Conservation (phyloP, 257 asterid genomes). For the Rubia yunnanensis region DNA sequence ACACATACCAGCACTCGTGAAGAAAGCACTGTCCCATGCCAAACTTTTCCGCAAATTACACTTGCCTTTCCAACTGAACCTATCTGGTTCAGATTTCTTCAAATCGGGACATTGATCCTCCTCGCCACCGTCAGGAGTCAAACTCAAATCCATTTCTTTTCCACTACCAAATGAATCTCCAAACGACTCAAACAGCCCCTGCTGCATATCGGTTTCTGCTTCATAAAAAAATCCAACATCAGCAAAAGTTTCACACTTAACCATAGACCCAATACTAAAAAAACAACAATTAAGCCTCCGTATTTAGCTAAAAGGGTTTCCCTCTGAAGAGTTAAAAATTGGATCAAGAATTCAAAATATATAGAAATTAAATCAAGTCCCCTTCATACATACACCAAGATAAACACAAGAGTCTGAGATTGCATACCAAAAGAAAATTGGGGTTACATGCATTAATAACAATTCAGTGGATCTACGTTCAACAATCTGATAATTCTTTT, state of each 20-base stretch:
- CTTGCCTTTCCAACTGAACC: slow-evolving; percentile 38
- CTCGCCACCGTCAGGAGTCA: slow-evolving; percentile 12
- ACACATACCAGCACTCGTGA: slow-evolving; percentile 72
- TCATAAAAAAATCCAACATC: slow-evolving; percentile 5
- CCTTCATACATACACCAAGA: not conserved
- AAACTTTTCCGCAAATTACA: slow-evolving; percentile 82
- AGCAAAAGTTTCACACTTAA: not conserved
- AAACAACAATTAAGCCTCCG: not conserved
- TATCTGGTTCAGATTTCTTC: slow-evolving; percentile 55
- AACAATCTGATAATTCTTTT: too few relatives aligned
- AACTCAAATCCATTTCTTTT: slow-evolving; percentile 17
- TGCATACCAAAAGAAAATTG: not conserved
- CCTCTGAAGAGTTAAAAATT: not conserved
- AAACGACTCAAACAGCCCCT: slow-evolving; percentile 10
- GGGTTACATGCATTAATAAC: not conserved
- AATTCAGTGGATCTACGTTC: not conserved
- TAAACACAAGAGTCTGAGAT: not conserved
- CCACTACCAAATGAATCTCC: slow-evolving; percentile 29
- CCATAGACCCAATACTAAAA: not conserved
- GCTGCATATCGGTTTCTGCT: slow-evolving; percentile 27
- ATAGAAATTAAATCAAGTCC: not conserved
- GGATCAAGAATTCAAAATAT: not conserved
- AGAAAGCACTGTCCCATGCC: slow-evolving; percentile 98
- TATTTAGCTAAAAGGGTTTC: not conserved
- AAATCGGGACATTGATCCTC: slow-evolving; percentile 38